Percentiles rank a stretch among this genome's conserved stretches.
Conservation (phyloP, 495 filamentous ascomycete genomes). For the Collariella sp. region DNA sequence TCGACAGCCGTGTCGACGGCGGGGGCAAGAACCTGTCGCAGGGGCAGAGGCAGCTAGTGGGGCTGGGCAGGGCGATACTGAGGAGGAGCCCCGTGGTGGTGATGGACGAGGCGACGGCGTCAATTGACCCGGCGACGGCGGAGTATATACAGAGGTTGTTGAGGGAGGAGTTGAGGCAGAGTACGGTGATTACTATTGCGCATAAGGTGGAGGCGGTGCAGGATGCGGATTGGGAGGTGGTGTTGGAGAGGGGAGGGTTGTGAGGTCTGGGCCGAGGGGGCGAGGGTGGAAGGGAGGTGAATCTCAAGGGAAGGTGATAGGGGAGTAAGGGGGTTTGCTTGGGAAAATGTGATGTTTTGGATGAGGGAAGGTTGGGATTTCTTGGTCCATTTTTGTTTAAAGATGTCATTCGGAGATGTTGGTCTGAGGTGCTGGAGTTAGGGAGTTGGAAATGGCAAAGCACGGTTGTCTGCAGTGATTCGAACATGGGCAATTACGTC, state of each 20-base stretch:
- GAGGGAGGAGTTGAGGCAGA: constrained; percentile 62
- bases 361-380: no score
- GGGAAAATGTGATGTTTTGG: no score
- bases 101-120: constrained; percentile 78
- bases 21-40: constrained; percentile 55
- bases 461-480: no score
- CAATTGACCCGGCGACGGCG: constrained; percentile 72
- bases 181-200: constrained; percentile 81
- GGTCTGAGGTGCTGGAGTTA: no score
- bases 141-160: constrained; percentile 67
- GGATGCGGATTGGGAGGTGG: constrained; percentile 64
- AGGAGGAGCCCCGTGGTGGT: constrained; percentile 52
- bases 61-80: constrained; percentile 51
- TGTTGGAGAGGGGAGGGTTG: constrained; percentile 57
- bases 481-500: no score
- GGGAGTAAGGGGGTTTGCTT: no score
- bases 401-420: no score
- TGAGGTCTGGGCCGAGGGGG: constrained; percentile 22
- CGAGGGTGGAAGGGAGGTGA: background rate
- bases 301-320: background rate
- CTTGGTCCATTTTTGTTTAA: no score
- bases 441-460: no score
- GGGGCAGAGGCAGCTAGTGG: constrained; percentile 53
- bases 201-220: constrained; percentile 75
- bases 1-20: constrained; percentile 42